Base-by-base conservation (phyloP, 2,329 filamentous ascomycete species). In the Alternaria sp. region DNA sequence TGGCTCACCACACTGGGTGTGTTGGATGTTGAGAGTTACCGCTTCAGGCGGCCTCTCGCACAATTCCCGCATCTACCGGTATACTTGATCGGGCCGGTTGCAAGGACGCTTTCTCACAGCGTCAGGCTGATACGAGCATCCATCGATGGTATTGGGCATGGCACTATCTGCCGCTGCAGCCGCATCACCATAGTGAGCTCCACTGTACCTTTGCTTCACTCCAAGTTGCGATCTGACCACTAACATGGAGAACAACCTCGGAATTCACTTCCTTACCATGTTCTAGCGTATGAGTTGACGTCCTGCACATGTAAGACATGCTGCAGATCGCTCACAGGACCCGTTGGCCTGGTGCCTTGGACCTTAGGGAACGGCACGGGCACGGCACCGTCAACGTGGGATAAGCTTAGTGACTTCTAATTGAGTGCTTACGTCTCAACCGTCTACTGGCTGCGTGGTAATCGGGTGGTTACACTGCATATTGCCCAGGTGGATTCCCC, bases 1-100 rank as follows among this genome's bases (percentile, higher is more conserved):
- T 59, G 36, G 36, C 20, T 50, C 43, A 14, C 46, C 34, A 38
- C 14, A 44, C 27, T 41, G 43, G 46, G 28, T 48, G 36, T 27
- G 45, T 34, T 49, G 20, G 28, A 27, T 49, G 34, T 16, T 52
- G 50, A 28, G 40, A 43, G 16, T 43, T 41, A 54, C 56, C 56
- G 56, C 56, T 55, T 34, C 6, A 48, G 43, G 57, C 52, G 52
- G 22, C 52, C 44, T 49, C 44, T 50, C 57, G 57, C 51, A 56
- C 38, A 59, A 44, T 44, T 56, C 44, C 51, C 57, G 52, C 57
- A 59, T 10, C 10, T 32, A 22, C 50, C 50, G 43, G 34, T 34
- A 48, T 54, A 36, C 52, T 41, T 30, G 14, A 27, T 44, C n/a
- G 44, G 57, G 36, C 27, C 25, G 11, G 34, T n/a, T 56, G 12